Conservation (phyloP, 768 basidiomycete species). For the Tulasnella sp. region DNA sequence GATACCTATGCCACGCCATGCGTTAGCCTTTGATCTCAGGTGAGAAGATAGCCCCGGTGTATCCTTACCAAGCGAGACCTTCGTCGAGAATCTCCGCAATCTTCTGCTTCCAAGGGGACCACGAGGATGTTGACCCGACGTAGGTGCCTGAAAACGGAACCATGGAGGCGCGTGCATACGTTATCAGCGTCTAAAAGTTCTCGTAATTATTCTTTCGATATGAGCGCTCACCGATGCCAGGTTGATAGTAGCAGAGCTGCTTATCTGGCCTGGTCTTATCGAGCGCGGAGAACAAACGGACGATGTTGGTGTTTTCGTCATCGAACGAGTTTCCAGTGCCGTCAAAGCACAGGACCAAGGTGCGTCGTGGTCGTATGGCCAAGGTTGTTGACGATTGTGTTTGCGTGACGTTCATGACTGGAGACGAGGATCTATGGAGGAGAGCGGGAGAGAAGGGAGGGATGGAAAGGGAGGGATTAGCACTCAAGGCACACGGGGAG, state of each 20-base stretch:
- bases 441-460: too few relatives aligned
- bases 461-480: too few relatives aligned
- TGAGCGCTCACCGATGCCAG: conserved; percentile 25
- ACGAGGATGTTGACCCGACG: conserved; percentile 34
- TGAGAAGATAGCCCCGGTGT: too few relatives aligned
- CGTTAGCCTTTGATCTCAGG: not conserved
- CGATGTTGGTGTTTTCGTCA: conserved; percentile 48
- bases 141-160: conserved; percentile 23
- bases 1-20: conserved; percentile 37
- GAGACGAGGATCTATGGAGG: too few relatives aligned
- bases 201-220: not conserved
- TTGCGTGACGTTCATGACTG: too few relatives aligned
- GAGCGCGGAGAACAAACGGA: conserved; percentile 56
- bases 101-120: conserved; percentile 45
- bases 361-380: not conserved
- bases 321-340: conserved; percentile 16
- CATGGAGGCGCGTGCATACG: not conserved
- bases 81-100: conserved; percentile 50
- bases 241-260: conserved; percentile 64
- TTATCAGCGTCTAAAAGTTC: not conserved
- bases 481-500: too few relatives aligned
- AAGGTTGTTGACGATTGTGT: not conserved
- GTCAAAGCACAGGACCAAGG: conserved; percentile 18
- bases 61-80: conserved; percentile 54
- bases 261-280: conserved; percentile 43